Evolutionary conservation across 345 rosid genomes (phyloP).

Genomic region (Lepidium didymum): DNA sequence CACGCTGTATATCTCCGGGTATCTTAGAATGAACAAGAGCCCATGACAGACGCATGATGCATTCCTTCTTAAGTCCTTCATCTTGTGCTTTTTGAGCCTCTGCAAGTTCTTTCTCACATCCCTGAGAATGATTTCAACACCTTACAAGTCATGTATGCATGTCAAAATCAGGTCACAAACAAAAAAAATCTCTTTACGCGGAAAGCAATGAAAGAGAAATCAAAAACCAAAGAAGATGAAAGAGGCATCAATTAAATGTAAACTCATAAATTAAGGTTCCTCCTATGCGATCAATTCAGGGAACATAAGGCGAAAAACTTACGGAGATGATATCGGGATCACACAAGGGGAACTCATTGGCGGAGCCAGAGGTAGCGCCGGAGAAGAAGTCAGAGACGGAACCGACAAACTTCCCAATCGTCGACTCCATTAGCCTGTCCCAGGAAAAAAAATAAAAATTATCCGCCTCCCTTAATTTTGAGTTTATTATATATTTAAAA

Average conservation of each 20-base stretch:
- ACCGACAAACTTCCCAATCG: slow-evolving; percentile 36
- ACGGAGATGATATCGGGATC: slow-evolving; percentile 61
- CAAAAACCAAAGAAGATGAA: not conserved
- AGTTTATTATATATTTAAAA: too few species aligned
- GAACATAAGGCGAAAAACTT: not conserved
- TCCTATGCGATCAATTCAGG: not conserved
- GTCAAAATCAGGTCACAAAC: not conserved
- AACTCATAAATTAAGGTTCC: not conserved
- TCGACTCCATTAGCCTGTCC: slow-evolving; percentile 35
- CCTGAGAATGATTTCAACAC: slow-evolving; percentile 31
- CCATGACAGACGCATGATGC: slow-evolving; percentile 74
- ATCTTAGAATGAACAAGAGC: slow-evolving; percentile 74
- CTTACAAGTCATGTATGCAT: not conserved
- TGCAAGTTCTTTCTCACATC: slow-evolving; percentile 64
- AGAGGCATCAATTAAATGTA: not conserved
- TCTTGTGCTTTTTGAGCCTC: slow-evolving; percentile 49
- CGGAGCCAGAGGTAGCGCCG: slow-evolving; percentile 28
- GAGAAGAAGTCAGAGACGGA: slow-evolving; percentile 54
- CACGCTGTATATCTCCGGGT: slow-evolving; percentile 62
- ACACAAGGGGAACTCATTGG: slow-evolving; percentile 71
- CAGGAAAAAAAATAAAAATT: too few species aligned
- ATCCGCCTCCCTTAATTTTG: too few species aligned
- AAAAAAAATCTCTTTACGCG: not conserved
- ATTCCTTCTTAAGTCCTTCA: slow-evolving; percentile 43
- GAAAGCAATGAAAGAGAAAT: not conserved